These are phyloP conservation scores for Cucurbita maxima DNA, from an alignment of 306 rosid species.

Conservation along the genomic window DNA sequence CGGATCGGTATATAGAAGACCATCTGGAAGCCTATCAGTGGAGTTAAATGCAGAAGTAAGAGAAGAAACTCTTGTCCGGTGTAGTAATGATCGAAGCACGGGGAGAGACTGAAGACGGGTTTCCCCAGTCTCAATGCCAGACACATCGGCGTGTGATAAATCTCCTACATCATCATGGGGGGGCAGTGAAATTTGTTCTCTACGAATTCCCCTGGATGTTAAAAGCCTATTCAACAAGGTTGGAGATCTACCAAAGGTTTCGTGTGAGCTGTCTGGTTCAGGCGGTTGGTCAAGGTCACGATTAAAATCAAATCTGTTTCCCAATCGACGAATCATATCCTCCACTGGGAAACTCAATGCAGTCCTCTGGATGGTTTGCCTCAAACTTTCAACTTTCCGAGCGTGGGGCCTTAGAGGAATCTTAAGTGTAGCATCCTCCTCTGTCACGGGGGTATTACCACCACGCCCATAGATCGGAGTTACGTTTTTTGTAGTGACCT, in stretches of 20 bases:
- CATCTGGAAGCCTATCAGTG: conserved; percentile 57
- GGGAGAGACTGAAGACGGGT: conserved; percentile 35
- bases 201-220: conserved; percentile 57
- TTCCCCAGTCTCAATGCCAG: conserved; percentile 33
- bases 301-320: conserved; percentile 54
- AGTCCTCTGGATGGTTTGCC: conserved; percentile 69
- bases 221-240: conserved; percentile 57
- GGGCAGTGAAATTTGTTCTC: conserved; percentile 42
- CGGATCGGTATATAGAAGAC: conserved; percentile 38
- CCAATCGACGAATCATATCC: conserved; percentile 82
- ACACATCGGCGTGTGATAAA: conserved; percentile 28
- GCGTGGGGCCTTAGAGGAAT: conserved; percentile 78
- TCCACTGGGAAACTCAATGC: conserved; percentile 51
- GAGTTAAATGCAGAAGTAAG: conserved; percentile 48
- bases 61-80: conserved; percentile 36
- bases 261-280: conserved; percentile 37
- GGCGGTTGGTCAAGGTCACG: conserved; percentile 37
- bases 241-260: conserved; percentile 40
- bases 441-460: conserved; percentile 25
- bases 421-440: conserved; percentile 56
- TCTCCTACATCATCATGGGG: conserved; percentile 42
- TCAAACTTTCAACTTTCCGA: conserved; percentile 74
- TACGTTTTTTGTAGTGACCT: conserved; percentile 52
- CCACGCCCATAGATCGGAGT: conserved; percentile 92
- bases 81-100: conserved; percentile 49